Base-by-base conservation (phyloP, 2,329 filamentous ascomycete species). In the Emmonsiellopsis sp. region DNA sequence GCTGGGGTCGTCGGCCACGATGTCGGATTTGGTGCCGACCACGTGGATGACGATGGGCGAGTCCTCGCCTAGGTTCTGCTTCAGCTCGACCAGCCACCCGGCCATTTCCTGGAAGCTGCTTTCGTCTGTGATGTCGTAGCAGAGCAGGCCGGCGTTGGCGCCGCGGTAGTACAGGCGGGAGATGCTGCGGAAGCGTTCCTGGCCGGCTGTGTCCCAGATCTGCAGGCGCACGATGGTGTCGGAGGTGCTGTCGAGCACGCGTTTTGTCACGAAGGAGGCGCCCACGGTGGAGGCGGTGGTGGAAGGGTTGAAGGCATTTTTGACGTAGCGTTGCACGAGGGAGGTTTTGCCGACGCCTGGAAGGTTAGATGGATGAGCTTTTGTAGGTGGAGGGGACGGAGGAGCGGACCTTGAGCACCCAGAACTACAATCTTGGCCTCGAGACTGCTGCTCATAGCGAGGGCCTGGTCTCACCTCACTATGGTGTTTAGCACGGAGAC, bases 151-250 rank as follows among this genome's bases (percentile, higher is more conserved):
- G 55, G 91, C 91, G 66, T 95, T 92, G 57, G 92, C 92, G 66
- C 91, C 91, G 65, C 92, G 86, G 73, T 98, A 98, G 77, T 97
- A 97, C 52, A 98, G 82, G 53, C 91, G 86, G 8, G 89, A 94
- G 64, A 98, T 97, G 57, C 87, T 91, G 62, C 92, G 84, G 70
- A 97, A 98, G 53, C 92, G 84, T 74, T 98, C 92, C 67, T 98
- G 92, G 56, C 92, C 92, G 54, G 92, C 89, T 36, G 91, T 96
- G 67, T 96, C 91, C 91, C 91, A 96, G 61, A 96, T 94, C 66
- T 96, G 91, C 39, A 96, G 77, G n/a, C 91, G 83, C 37, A 96
- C 89, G 27, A 87, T 78, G 1, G 89, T 93, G 63, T 92, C 88
- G 21, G 86, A 88, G 67, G 95, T 88, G 57, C 82, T 83, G 71